Base-by-base conservation (phyloP, 2,329 filamentous ascomycete species). In the Pseudogymnoascus sp. region DNA sequence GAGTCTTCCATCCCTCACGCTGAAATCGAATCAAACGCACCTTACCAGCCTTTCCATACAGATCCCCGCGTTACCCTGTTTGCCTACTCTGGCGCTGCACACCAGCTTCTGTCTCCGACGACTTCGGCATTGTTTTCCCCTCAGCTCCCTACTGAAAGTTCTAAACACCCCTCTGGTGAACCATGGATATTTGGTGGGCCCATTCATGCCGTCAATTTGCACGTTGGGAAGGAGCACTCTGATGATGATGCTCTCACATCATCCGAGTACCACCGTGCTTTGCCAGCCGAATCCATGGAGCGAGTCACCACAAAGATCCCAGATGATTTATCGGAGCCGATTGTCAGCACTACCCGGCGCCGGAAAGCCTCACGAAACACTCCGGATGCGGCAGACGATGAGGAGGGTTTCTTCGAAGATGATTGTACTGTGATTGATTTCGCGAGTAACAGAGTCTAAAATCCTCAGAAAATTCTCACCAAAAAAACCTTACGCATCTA, bases 31-130 rank as follows among this genome's bases (percentile, higher is more conserved):
- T 96, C 93, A 1, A 97, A 93, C 70, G 89, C 92, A 4, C 91
- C 93, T 2, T 97, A 96, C 68, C 92, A 96, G 69, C 93, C 94
- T 1, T 97, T 97, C 76, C 93, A 97, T 72, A 94, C 92, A 0
- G 92, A 97, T 70, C 83, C 85, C 60, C 85, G 93, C 2, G 89
- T 97, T 47, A 84, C 81, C n/a, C 78, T 97, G 28, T 89, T 86
- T 66, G 81, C 91, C 41, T 89, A 87, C 70, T 74, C 63, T 2
- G 34, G 25, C 18, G 18, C 25, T 16, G n/a, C 32, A 25, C 57
- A 58, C 47, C 47, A 54, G 5, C 47, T 37, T 37, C 34, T 37
- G 2, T 58, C 57, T 38, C 57, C 37, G 12, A 58, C 57, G 12
- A 50, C 63, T 54, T 68, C 65, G n/a, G 63, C 68, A 47, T 68